Evolutionary conservation across 306 rosid species (phyloP).

Genomic region (Fragaria vesca): DNA sequence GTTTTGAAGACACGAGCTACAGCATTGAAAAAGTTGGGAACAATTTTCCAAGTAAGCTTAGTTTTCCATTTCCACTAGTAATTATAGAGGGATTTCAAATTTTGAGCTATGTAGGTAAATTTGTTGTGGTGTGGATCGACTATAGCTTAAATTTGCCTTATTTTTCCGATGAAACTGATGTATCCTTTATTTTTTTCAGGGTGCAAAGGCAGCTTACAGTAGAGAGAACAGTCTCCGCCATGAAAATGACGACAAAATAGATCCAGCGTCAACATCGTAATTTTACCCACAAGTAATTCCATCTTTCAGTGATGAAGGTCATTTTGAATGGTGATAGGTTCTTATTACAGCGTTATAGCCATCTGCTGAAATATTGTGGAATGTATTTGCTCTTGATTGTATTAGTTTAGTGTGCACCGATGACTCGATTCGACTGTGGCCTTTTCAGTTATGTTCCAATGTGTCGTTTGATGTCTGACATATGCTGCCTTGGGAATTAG

Average conservation of each 20-base stretch:
- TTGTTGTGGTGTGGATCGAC: neutral
- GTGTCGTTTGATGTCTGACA: neutral
- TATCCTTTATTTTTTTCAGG: conserved; percentile 52
- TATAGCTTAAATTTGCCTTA: neutral
- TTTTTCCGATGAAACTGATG: conserved; percentile 13
- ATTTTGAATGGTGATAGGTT: conserved; percentile 11
- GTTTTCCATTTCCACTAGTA: neutral
- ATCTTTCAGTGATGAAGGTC: conserved; percentile 9
- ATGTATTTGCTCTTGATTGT: conserved; percentile 4
- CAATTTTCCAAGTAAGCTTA: conserved; percentile 80
- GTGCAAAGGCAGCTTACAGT: conserved; percentile 62
- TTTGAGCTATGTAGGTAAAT: neutral
- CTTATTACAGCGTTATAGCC: neutral
- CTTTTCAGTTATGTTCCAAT: conserved; percentile 2
- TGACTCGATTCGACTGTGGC: neutral
- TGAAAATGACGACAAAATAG: conserved; percentile 35
- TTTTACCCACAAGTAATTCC: conserved; percentile 14
- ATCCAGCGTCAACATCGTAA: conserved; percentile 50
- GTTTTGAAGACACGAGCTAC: conserved; percentile 60
- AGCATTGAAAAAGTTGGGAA: conserved; percentile 72
- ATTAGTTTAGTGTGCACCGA: conserved; percentile 6
- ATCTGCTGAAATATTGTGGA: neutral
- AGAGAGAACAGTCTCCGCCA: conserved; percentile 86
- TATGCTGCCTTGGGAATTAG: neutral
- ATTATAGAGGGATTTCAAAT: neutral